These are phyloP conservation scores for Monosporozyma yasuniensis DNA, from an alignment of 805 yeast species.

Conservation along the genomic window DNA sequence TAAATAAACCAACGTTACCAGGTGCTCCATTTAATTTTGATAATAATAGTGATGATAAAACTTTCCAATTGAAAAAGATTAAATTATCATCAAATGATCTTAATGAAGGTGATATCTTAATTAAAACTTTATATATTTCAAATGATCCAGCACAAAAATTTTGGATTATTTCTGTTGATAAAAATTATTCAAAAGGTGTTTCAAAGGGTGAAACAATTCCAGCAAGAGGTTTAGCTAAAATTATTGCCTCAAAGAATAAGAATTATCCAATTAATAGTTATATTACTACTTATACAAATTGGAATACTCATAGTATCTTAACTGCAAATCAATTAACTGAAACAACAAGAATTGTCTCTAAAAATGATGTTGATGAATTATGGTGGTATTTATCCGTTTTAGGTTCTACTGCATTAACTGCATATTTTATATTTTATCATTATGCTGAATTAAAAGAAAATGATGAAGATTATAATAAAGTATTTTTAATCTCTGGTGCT, in stretches of 20 bases:
- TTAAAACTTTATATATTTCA: constrained; percentile 41
- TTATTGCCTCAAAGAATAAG: constrained; percentile 38
- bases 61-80: constrained; percentile 22
- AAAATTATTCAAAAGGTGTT: constrained; percentile 25
- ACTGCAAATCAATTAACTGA: constrained; percentile 7
- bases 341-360: constrained; percentile 7
- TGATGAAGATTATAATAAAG: constrained; percentile 35
- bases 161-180: constrained; percentile 37
- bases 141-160: constrained; percentile 57
- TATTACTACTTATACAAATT: constrained; percentile 33
- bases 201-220: constrained; percentile 38
- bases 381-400: constrained; percentile 39
- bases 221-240: constrained; percentile 44
- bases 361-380: constrained; percentile 28
- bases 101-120: constrained; percentile 34
- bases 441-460: constrained; percentile 39
- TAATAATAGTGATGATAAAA: constrained; percentile 18
- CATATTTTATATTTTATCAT: constrained; percentile 45
- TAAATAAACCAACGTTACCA: constrained; percentile 23
- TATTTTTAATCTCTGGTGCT: constrained; percentile 52
- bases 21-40: constrained; percentile 23
- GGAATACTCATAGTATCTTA: constrained; percentile 42
- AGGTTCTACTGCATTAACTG: constrained; percentile 55
- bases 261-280: constrained; percentile 38
- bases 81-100: constrained; percentile 20